Base-by-base conservation (phyloP, 768 basidiomycete genomes). In the Candolleomyces efflorescens region DNA sequence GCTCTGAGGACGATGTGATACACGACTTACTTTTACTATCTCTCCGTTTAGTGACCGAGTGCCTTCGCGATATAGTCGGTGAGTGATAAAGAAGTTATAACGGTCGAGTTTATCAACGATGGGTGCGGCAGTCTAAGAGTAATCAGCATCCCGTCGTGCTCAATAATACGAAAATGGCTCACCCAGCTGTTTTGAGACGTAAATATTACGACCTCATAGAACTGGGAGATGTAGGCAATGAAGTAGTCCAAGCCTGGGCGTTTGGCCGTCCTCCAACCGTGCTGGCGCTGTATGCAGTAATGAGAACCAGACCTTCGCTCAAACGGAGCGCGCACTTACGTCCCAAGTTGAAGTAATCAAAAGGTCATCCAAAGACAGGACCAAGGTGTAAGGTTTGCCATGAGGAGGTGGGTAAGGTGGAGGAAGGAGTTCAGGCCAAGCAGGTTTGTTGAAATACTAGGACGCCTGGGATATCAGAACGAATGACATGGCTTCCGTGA, bases 171-270 rank as follows among this genome's bases (percentile, higher is more conserved):
- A 32, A 32, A 11, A 11, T 32, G 7, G 81, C 91, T 50, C 62
- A 96, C 95, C 71, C 96, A 98, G 65, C 82, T 79, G 56, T 90
- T 83, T 73, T 96, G 93, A 17, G 86, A 82, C 10, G 95, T 98
- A 75, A 98, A 99, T 54, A 99, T 78, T 36, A 98, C 96, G 57
- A 98, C 84, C 77, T 99, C 97, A 69, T 94, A 99, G 76, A 98
- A 99, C 67, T 98, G 96, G 0, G 94, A 92, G 49, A 99, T 83
- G 70, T 99, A 99, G 24, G 85, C 95, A 36, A 99, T 79, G 82
- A 99, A 99, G 74, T 99, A 98, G 68, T 99, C 97, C 15, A 94
- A 91, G 3, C 97, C 97, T 1, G 97, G 96, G 36, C 97, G 86
- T 74, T 98, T 99, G 5, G 95, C 96, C 3, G 96, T 98, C 62